Evolutionary conservation across 768 basidiomycete species (phyloP), one percentile per base, ranked within the genome.

Genomic region (Tubosaeta sp.): DNA sequence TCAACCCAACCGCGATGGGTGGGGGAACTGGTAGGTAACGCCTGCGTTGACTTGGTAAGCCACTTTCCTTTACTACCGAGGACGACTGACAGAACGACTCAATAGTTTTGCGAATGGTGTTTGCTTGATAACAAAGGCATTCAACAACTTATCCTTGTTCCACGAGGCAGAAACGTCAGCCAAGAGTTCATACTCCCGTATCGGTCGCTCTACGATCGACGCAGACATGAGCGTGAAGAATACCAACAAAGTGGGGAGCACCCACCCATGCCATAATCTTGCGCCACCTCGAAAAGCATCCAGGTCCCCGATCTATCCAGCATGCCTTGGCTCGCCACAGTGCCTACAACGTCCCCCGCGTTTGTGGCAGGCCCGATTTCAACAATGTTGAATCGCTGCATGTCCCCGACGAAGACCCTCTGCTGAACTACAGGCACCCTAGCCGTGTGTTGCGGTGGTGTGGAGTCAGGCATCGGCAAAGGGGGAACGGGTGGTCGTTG

Each of bases 231-330:
- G n/a, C n/a, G 29, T 7, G 39, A 10, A 29, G 31, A 43, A 59
- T 54, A 50, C 31, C 6, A n/a, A 17, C 22, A 6, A 16, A 35
- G 45, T 35, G 8, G 17, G 14, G 33, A 32, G 34, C 3, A 68
- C 82, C 51, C 64, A 95, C 94, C 94, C 84, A 95, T 88, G 53
- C 93, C 94, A 64, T 94, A 87, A 63, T 94, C 90, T 57, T 91
- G 87, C 32, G 89, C 89, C 27, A 95, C 69, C 71, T 98, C 95
- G 66, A 81, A 95, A 27, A 98, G 66, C 79, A 94, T 92, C 90
- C 91, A 97, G 6, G 81, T 84, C 5, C 77, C 83, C n/a, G 69
- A 74, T 43, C 80, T 79, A 39, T 78, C 78, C 41, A 95, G 68
- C 50, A 81, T 78, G 11, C 88, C 89, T 62, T 86, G 82, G 16